Conservation (phyloP, 73 alveolate genomes). For the Durusdinium trenchii region DNA sequence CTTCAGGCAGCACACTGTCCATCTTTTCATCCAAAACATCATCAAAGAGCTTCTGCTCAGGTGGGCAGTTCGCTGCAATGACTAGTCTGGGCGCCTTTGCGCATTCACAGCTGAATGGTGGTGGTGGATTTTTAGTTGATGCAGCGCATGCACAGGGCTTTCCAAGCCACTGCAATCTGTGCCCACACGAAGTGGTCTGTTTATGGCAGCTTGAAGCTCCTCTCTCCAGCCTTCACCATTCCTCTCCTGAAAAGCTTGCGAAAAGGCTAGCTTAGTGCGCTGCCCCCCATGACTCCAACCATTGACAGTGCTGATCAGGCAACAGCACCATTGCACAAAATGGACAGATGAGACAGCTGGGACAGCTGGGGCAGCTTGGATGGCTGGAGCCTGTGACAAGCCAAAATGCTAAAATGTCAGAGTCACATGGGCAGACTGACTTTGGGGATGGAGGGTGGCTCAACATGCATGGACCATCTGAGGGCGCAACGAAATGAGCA, state of each 20-base stretch:
- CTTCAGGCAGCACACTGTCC: not conserved
- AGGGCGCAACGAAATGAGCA: not conserved
- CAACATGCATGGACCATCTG: not conserved
- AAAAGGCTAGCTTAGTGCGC: not conserved
- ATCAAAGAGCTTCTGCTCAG: not conserved
- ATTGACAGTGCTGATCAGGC: not conserved
- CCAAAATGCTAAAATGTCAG: no score
- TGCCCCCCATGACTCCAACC: constrained; percentile 31
- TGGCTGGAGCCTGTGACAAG: no score
- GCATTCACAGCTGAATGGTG: constrained; percentile 3
- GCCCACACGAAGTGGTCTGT: constrained; percentile 33
- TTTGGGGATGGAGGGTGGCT: no score
- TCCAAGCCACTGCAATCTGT: constrained; percentile 57
- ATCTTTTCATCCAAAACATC: not conserved
- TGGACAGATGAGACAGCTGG: not conserved
- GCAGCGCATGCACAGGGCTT: constrained; percentile 28
- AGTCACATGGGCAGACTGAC: not conserved
- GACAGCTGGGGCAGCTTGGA: not conserved
- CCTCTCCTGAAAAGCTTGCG: not conserved
- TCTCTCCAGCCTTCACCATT: not conserved
- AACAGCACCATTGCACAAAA: not conserved
- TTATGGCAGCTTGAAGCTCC: not conserved
- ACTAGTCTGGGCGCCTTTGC: constrained; percentile 12
- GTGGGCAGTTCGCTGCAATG: not conserved
- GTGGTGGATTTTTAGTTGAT: not conserved